These are phyloP conservation scores for Agrocybe pediades DNA, from an alignment of 768 basidiomycete species.

Conservation along the genomic window DNA sequence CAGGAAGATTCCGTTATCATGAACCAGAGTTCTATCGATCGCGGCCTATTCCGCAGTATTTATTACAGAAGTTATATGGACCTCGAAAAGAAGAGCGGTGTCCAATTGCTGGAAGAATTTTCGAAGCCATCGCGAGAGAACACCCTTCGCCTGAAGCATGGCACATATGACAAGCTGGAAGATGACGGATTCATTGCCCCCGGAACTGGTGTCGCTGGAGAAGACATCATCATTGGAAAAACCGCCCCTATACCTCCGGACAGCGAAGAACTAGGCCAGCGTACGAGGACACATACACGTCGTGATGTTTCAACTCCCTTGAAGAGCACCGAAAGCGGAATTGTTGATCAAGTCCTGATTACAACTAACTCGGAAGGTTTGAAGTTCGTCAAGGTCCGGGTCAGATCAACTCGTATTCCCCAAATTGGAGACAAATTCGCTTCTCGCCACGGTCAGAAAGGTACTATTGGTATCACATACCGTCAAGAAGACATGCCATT, in stretches of 20 bases:
- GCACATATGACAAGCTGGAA: conserved; percentile 98
- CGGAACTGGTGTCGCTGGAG: conserved; percentile 91
- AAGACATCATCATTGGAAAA: conserved; percentile 99
- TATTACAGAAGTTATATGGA: conserved; percentile 99
- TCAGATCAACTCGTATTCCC: conserved; percentile 93
- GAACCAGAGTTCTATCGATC: conserved; percentile 99
- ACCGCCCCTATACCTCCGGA: conserved; percentile 97
- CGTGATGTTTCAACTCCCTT: conserved; percentile 97
- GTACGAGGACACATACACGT: conserved; percentile 90
- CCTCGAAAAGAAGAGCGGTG: conserved; percentile 94
- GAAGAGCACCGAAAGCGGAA: conserved; percentile 97
- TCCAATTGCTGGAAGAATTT: conserved; percentile 92
- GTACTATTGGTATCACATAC: conserved; percentile 99
- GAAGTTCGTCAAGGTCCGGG: conserved; percentile 98
- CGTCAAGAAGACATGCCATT: conserved; percentile 99
- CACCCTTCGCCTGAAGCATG: conserved; percentile 96
- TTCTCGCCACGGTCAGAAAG: conserved; percentile 99
- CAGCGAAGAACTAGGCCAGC: conserved; percentile 95
- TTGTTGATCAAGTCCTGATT: conserved; percentile 95
- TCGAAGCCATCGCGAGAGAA: conserved; percentile 94
- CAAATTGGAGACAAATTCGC: conserved; percentile 99
- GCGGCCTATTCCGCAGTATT: conserved; percentile 97
- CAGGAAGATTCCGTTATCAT: conserved; percentile 99
- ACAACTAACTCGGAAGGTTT: conserved; percentile 96
- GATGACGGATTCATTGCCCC: conserved; percentile 95